Percentiles rank a stretch among this genome's conserved stretches.
Evolutionary conservation across 345 rosid genomes (phyloP).

Genomic region (Reutealis trisperma): DNA sequence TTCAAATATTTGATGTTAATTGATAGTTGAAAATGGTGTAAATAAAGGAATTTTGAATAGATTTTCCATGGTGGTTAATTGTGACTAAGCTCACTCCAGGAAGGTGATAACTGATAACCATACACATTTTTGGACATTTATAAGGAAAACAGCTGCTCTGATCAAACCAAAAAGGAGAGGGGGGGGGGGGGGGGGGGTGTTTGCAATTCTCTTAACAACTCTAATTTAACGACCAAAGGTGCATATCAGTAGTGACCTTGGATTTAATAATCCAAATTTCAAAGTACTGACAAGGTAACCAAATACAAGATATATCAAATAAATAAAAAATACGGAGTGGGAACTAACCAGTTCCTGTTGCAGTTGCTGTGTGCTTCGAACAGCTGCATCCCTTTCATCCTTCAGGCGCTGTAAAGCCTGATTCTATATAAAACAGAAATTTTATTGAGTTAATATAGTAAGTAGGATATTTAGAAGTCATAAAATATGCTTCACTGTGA

Average conservation of each 20-base stretch:
- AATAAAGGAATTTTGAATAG: neutral
- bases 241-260: neutral
- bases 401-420: slow-evolving; percentile 69
- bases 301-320: neutral
- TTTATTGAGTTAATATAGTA: neutral
- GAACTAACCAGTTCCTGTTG: slow-evolving; percentile 77
- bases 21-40: slow-evolving; percentile 12
- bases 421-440: slow-evolving; percentile 20
- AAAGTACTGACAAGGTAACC: neutral
- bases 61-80: neutral
- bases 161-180: neutral
- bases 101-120: neutral
- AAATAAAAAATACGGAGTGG: neutral
- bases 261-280: neutral
- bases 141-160: neutral
- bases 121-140: neutral
- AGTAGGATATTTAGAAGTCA: neutral
- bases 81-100: neutral
- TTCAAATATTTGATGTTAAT: neutral
- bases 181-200: too few relatives aligned
- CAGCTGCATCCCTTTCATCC: slow-evolving; percentile 81
- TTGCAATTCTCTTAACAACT: neutral
- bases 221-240: neutral
- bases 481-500: neutral
- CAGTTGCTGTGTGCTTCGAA: slow-evolving; percentile 69